Percentiles rank a stretch among this genome's conserved stretches.
These are phyloP conservation scores for Hanseniaspora singularis DNA, from an alignment of 805 yeast genomes.

Conservation along the genomic window DNA sequence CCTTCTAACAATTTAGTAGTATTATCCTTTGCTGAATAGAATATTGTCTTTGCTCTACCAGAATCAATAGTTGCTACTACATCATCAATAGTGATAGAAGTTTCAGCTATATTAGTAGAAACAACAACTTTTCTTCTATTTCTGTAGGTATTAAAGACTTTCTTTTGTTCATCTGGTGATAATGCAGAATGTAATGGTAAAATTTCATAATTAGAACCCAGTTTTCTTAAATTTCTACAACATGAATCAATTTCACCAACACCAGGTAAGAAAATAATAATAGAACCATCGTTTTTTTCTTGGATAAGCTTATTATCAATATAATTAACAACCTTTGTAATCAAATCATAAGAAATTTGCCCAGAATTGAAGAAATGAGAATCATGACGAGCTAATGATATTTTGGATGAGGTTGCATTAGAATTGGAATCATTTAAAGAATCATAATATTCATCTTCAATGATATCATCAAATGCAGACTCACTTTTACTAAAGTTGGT, in stretches of 20 bases:
- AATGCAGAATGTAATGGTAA: slow-evolving; percentile 85
- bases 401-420: not conserved
- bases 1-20: slow-evolving; percentile 61
- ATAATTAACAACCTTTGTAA: slow-evolving; percentile 42
- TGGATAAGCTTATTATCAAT: slow-evolving; percentile 39
- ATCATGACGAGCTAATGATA: slow-evolving; percentile 44
- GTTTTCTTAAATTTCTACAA: slow-evolving; percentile 22
- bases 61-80: slow-evolving; percentile 83
- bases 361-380: slow-evolving; percentile 56
- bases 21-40: slow-evolving; percentile 55
- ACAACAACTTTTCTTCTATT: slow-evolving; percentile 67
- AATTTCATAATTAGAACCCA: slow-evolving; percentile 28
- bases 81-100: slow-evolving; percentile 92
- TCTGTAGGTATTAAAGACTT: slow-evolving; percentile 52
- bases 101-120: slow-evolving; percentile 90
- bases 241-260: slow-evolving; percentile 71
- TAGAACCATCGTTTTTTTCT: slow-evolving; percentile 50
- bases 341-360: slow-evolving; percentile 61
- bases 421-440: slow-evolving; percentile 19
- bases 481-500: slow-evolving; percentile 8
- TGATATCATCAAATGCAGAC: slow-evolving; percentile 10
- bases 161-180: slow-evolving; percentile 67
- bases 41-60: slow-evolving; percentile 71
- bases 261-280: slow-evolving; percentile 81
- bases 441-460: slow-evolving; percentile 17